Conservation (phyloP, 2,329 filamentous ascomycete species). For the Madurella fahalii region DNA sequence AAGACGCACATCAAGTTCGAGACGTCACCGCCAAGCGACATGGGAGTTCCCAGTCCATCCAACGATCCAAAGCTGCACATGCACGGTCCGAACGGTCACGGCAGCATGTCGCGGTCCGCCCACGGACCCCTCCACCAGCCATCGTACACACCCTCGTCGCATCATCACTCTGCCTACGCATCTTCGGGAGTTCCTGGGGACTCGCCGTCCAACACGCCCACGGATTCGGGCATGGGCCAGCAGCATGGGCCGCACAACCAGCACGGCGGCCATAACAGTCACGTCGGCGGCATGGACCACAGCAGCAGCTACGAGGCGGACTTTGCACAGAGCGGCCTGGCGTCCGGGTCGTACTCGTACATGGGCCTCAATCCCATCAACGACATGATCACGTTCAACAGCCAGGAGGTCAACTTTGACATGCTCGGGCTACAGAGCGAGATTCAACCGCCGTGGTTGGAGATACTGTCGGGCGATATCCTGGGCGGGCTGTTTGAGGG, state of each 20-base stretch:
- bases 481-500: constrained; percentile 52
- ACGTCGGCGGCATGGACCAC: constrained; percentile 4
- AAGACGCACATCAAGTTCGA: constrained; percentile 26
- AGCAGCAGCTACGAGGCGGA: constrained; percentile 23
- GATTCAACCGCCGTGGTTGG: constrained; percentile 67
- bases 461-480: constrained; percentile 66
- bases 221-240: constrained; percentile 29
- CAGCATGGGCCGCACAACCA: constrained; percentile 12
- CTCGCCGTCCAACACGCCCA: constrained; percentile 41
- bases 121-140: constrained; percentile 22
- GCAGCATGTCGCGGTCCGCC: constrained; percentile 21
- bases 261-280: background rate
- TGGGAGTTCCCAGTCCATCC: constrained; percentile 28
- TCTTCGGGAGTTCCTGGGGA: constrained; percentile 35
- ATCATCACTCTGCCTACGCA: constrained; percentile 42
- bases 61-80: constrained; percentile 25
- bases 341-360: constrained; percentile 27
- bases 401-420: constrained; percentile 72
- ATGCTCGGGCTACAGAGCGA: constrained; percentile 58
- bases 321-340: constrained; percentile 28
- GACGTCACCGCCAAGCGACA: constrained; percentile 29
- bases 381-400: constrained; percentile 66
- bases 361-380: constrained; percentile 34
- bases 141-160: constrained; percentile 39
- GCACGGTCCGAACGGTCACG: constrained; percentile 20